Base-by-base conservation (phyloP, 164 flowering plant genomes). In the Hamamelis virginiana region DNA sequence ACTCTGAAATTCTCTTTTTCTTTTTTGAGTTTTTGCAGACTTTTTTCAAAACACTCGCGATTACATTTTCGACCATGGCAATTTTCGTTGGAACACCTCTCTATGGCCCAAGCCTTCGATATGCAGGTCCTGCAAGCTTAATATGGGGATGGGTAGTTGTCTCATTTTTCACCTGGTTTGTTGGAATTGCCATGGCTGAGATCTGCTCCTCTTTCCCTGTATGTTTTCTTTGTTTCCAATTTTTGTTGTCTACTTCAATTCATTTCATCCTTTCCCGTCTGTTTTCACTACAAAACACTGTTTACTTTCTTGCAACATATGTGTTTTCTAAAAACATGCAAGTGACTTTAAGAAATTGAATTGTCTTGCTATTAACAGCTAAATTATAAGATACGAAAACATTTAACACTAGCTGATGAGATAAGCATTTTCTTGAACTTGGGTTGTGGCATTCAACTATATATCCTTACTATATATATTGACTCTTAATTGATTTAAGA, bases 181-280 rank as follows among this genome's bases (percentile, higher is more conserved):
- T 79, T 19, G 82, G 82, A 5, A 6, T 73, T 38, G 75, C 80
- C 61, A 67, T 79, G 82, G 77, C 80, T 73, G 82, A 79, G 41
- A 79, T 79, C 18, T 79, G 82, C 70, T 79, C 82, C n/a, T 79
- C 79, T 67, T 79, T 79, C 45, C 82, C 82, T 0, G 81, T 78
- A 74, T 25, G 59, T 52, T 22, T 21, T 22, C 48, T 27, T 33
- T 64, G 1, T 13, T 47, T 21, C 1, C 6, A 2, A 2, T 33
- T 33, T 33, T 6, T 33, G n/a, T n/a, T n/a, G n/a, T n/a, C n/a
- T n/a, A n/a, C n/a, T n/a, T n/a, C n/a, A n/a, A n/a, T n/a, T n/a
- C 41, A 33, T 33, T 33, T 33, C 41, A 33, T n/a, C n/a, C 41
- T 33, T 6, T 33, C 41, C 6, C 4, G 41, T 33, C 6, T 6